A percentile compares a stretch with the other conserved stretches of the same genome.
These are phyloP conservation scores for Hondaea fermentalgiana DNA, from an alignment of 108 stramenopile species.

Conservation along the genomic window DNA sequence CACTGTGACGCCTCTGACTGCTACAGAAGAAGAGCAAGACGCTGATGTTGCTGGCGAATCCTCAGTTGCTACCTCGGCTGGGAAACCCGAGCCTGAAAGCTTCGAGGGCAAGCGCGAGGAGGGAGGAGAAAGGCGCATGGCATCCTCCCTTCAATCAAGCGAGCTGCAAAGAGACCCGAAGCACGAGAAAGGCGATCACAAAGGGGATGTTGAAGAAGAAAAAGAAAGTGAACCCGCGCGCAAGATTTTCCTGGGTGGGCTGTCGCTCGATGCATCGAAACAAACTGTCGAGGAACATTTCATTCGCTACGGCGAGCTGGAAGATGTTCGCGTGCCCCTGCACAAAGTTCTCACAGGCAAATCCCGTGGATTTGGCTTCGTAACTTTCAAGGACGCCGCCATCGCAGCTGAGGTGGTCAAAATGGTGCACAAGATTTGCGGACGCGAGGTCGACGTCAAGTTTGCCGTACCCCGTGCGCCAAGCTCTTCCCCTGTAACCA, in stretches of 20 bases:
- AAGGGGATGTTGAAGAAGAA: neutral
- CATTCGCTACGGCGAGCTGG: neutral
- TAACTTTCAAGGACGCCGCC: neutral
- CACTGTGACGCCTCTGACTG: no score
- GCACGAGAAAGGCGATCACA: no score
- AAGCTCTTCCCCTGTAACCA: no score
- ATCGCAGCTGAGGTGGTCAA: neutral
- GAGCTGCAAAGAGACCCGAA: no score
- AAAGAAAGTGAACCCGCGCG: neutral
- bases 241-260: slow-evolving; percentile 6
- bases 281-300: neutral
- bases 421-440: neutral
- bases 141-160: no score
- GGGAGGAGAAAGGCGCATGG: no score
- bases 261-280: neutral
- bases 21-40: no score
- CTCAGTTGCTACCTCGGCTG: no score
- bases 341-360: neutral
- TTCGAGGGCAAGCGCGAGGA: no score
- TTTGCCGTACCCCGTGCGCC: neutral
- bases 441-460: neutral
- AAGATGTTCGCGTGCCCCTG: neutral
- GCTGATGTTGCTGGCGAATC: no score
- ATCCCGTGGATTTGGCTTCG: neutral
- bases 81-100: no score